Base-by-base conservation (phyloP, 2,329 filamentous ascomycete genomes). In the Pezicula rhizophila region DNA sequence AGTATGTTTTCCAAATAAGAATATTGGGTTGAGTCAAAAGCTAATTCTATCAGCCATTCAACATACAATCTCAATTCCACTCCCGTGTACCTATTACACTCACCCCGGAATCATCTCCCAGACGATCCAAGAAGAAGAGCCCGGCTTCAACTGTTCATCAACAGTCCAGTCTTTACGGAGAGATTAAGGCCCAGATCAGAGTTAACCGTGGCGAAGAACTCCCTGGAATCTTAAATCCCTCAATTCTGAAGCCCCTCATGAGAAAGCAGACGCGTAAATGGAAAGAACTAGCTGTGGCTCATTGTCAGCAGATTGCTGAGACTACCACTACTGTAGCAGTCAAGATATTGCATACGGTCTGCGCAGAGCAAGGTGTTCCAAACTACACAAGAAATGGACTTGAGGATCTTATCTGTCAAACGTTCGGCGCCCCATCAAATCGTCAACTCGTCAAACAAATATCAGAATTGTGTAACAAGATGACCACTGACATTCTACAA, bases 231-330 rank as follows among this genome's bases (percentile, higher is more conserved):
- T 38, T 64, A 11, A 66, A 69, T 41, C 64, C 66, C 0, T 55
- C 61, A 0, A 57, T 68, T 1, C 58, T 67, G 15, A 56, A 53
- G 2, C 53, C 53, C 0, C 57, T 70, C 5, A 68, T 64, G 40
- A 54, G 50, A 18, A 52, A 54, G 20, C 67, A 69, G 41, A 65
- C 66, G 0, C 41, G 51, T 4, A 60, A 61, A n/a, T 70, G 67
- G 68, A 38, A 53, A 1, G 23, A 8, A 0, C 54, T 69, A 1
- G 59, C 63, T 0, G 31, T 51, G 3, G 2, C 40, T 0, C 63
- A 70, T 25, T 52, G 70, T 0, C 2, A 48, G 0, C 31, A 15
- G 1, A 53, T 69, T 1, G 48, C 57, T 0, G 4, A 38, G 0
- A 34, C 53, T 2, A 53, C 63, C 1, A 48, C 34, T 1, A 2